Evolutionary conservation across 169 alveolate genomes (phyloP), one percentile per base, ranked within the genome.

Genomic region (Plasmodium chabaudi): DNA sequence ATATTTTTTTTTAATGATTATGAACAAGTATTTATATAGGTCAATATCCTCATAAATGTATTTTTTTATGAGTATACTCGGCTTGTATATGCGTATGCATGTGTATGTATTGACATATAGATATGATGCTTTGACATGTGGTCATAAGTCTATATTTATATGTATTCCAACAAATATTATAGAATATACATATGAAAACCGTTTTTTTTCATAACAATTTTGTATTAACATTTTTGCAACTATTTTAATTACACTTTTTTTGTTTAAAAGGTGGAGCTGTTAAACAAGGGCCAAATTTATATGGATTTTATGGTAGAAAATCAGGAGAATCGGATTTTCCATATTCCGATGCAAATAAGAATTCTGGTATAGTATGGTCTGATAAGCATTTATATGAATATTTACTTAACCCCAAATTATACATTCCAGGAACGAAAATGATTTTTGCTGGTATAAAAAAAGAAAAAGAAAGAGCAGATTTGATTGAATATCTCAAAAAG

Each of bases 391-490:
- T 97, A 87, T 96, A 93, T 93, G 97, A 93, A 91, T 97, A 95
- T 90, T 89, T 97, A 82, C 92, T 94, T 64, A 96, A 97, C 92
- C 99, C 99, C 49, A 95, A 95, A 94, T 93, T 94, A 89, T 96
- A 96, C 92, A 95, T 97, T 27, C 98, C 99, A 17, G 99, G 99
- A 19, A 98, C 98, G 69, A 96, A 97, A 93, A 98, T 98, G 99
- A 98, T 98, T 60, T 98, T 98, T 75, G 99, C 99, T 15, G 99
- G 99, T 15, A 93, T 98, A 64, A 97, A 97, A 93, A 97, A 96
- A 92, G 99, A 96, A 91, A 95, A 96, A 91, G 99, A 97, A 75
- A 94, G 99, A 79, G 99, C 98, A 15, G 99, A 98, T 88, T 90
- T 98, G 61, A 96, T 97, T 68, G 98, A 98, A 15, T 97, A 95